Base-by-base conservation (phyloP, 306 rosid species). In the Rosa multiflora region DNA sequence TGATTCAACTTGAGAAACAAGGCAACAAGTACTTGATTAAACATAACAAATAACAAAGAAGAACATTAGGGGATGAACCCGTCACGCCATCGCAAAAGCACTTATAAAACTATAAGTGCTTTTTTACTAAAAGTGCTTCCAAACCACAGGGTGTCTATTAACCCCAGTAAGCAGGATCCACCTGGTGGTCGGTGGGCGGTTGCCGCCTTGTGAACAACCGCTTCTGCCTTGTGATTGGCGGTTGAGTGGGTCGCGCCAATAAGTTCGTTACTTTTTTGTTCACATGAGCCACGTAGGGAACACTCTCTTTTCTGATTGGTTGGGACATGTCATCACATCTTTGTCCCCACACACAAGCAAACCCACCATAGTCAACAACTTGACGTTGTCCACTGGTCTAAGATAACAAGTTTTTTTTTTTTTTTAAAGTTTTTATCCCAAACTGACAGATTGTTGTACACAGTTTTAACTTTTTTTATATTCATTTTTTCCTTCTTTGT, bases 231-330 rank as follows among this genome's bases (percentile, higher is more conserved):
- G 74, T 18, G 81, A 44, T 72, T 76, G 51, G 81, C 83, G 12
- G 81, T 79, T 83, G 58, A 75, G 5, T n/a, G 8, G 77, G 77
- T 8, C 74, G 80, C 77, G 47, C 83, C 70, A 10, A 2, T 0
- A 20, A 11, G 80, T 79, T 75, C 71, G 86, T 83, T 83, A 46
- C 83, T 55, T 67, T 66, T 21, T 71, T 35, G 69, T 64, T 63
- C 78, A 82, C 85, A 4, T 77, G 85, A 47, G 0, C 55, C 62
- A 76, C 79, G 61, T 81, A 69, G 64, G 72, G 39, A 14, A 55
- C 67, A 26, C 53, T 3, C 47, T 66, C 70, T 37, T 37, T 37
- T n/a, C 70, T 56, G 4, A 68, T 49, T 62, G 74, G 80, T 53
- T 12, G 14, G 39, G 23, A 9, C 12, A 18, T 49, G 10, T 3